Percentiles rank a stretch among this genome's conserved stretches.
Evolutionary conservation across 352 stramenopile genomes (phyloP).

Genomic region (Phytopythium cucurbitacearum): DNA sequence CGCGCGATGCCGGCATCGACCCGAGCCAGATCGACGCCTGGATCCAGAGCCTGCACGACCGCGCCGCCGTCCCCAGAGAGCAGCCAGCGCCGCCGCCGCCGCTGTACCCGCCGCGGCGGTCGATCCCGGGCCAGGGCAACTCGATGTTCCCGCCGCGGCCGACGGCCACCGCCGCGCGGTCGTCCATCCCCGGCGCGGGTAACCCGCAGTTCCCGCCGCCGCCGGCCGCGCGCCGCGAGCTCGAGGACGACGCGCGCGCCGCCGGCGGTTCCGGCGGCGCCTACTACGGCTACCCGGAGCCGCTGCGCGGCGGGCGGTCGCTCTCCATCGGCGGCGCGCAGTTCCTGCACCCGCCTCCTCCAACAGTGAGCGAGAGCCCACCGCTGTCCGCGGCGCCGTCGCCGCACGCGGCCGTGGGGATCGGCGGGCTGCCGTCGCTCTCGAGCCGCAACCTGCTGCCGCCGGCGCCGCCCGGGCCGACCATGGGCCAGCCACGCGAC

Average conservation of each 20-base stretch:
- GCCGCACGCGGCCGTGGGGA: conserved; percentile 7
- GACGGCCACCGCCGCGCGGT: conserved; percentile 8
- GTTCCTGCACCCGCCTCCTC: conserved; percentile 25
- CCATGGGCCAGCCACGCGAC: conserved; percentile 74
- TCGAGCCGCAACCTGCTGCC: conserved; percentile 42
- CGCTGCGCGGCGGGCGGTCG: conserved; percentile 40
- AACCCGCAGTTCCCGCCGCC: conserved; percentile 61
- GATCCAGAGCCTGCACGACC: conserved; percentile 77
- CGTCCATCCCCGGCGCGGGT: conserved; percentile 56
- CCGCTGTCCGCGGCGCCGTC: conserved; percentile 11
- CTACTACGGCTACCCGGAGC: conserved; percentile 18
- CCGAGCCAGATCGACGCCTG: conserved; percentile 82
- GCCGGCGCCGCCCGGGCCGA: conserved; percentile 24
- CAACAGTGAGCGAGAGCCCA: conserved; percentile 8
- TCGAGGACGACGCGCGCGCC: conserved; percentile 5
- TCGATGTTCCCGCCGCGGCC: not conserved
- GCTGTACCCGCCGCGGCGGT: not conserved
- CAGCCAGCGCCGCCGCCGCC: conserved; percentile 9
- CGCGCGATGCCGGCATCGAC: conserved; percentile 66
- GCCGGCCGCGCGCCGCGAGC: conserved; percentile 39
- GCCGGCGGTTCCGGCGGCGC: not conserved
- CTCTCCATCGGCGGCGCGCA: conserved; percentile 57
- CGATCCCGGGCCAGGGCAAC: conserved; percentile 1
- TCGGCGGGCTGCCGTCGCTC: conserved; percentile 47
- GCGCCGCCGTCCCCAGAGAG: conserved; percentile 20